Conservation (phyloP, 2,329 filamentous ascomycete species). For the Monosporascus sp. region DNA sequence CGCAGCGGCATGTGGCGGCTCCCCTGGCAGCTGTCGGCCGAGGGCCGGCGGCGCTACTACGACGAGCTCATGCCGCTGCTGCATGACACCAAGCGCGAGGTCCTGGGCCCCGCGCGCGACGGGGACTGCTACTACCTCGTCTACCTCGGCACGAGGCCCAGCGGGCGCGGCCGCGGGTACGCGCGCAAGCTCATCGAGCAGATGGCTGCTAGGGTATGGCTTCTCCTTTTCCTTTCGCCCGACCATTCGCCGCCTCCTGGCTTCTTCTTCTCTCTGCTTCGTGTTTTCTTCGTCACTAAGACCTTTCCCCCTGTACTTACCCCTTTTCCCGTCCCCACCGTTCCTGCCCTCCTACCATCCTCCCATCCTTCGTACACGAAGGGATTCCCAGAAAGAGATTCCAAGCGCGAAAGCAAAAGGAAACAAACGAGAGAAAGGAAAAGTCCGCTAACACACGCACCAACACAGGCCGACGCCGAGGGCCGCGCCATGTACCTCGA, state of each 20-base stretch:
- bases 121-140: conserved; percentile 73
- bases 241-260: neutral
- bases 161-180: conserved; percentile 66
- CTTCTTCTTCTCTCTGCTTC: neutral
- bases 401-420: neutral
- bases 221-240: neutral
- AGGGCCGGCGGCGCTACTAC: conserved; percentile 71
- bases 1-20: conserved; percentile 75
- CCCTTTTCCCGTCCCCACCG: neutral
- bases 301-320: neutral
- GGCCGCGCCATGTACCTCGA: conserved; percentile 70
- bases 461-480: conserved; percentile 58
- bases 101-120: conserved; percentile 59
- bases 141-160: conserved; percentile 72
- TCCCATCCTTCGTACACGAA: neutral
- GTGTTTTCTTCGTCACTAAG: neutral
- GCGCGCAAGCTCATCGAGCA: conserved; percentile 65
- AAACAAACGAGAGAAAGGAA: neutral
- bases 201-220: conserved; percentile 56
- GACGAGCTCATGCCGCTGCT: conserved; percentile 70
- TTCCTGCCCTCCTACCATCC: neutral
- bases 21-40: conserved; percentile 65
- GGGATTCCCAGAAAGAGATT: no score
- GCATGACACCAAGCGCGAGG: conserved; percentile 62
- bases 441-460: neutral